These are phyloP conservation scores for Sugiyamaella lignohabitans DNA, from an alignment of 805 yeast species.

Conservation along the genomic window DNA sequence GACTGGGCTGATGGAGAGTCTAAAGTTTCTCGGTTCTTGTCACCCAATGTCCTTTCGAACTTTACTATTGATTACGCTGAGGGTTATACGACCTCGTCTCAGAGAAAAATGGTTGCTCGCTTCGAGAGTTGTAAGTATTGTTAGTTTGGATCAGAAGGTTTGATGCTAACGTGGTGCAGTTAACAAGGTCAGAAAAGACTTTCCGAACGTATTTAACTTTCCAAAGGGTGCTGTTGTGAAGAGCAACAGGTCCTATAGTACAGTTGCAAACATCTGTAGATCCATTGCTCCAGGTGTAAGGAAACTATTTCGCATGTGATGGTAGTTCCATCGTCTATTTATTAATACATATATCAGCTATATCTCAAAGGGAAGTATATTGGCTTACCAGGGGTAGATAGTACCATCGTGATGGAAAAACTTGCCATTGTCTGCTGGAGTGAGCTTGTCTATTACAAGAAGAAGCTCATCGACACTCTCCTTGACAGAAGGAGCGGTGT, in stretches of 20 bases:
- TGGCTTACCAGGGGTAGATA: conserved; percentile 7
- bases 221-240: neutral
- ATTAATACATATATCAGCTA: too few species aligned
- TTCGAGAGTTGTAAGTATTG: neutral
- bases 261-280: too few species aligned
- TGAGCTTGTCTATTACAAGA: conserved; percentile 21
- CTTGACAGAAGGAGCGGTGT: conserved; percentile 20
- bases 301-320: neutral
- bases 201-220: neutral
- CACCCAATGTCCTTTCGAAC: neutral
- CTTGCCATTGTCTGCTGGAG: conserved; percentile 26
- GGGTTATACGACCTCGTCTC: neutral
- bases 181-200: neutral
- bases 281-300: neutral
- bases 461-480: conserved; percentile 21
- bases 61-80: neutral
- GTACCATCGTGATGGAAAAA: conserved; percentile 15
- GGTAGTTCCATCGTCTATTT: neutral
- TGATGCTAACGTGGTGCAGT: neutral
- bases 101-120: neutral
- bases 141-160: neutral
- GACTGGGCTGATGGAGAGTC: conserved; percentile 1
- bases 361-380: neutral
- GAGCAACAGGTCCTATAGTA: too few species aligned
- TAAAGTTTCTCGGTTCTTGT: conserved; percentile 3